Evolutionary conservation across 2,329 filamentous ascomycete genomes (phyloP).

Genomic region (Colletotrichum incanum): DNA sequence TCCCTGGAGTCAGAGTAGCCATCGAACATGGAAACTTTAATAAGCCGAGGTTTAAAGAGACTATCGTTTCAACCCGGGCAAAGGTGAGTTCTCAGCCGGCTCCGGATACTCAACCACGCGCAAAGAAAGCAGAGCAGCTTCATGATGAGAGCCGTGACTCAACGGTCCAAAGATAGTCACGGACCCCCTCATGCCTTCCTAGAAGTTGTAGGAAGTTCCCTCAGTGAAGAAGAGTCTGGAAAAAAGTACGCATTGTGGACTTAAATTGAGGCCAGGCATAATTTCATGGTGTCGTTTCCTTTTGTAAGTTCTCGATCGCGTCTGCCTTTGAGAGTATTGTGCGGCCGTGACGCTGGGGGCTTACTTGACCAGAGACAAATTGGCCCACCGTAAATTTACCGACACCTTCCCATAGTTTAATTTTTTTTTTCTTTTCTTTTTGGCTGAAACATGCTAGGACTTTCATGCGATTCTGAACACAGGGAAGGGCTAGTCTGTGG

Average conservation of each 20-base stretch:
- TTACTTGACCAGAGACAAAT: conserved; percentile 75
- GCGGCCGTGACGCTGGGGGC: conserved; percentile 79
- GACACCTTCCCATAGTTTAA: no score
- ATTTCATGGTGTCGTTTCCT: conserved; percentile 67
- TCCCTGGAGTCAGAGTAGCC: conserved; percentile 47
- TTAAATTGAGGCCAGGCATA: conserved; percentile 54
- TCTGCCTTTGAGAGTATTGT: conserved; percentile 58
- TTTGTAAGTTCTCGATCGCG: conserved; percentile 70
- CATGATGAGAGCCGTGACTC: conserved; percentile 63
- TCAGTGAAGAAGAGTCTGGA: conserved; percentile 56
- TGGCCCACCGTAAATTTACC: conserved; percentile 73
- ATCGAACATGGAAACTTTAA: conserved; percentile 43
- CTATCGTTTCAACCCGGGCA: conserved; percentile 46
- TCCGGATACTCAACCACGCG: conserved; percentile 40
- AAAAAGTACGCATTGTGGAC: conserved; percentile 70
- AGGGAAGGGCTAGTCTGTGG: conserved; percentile 75
- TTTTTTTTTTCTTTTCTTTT: no score
- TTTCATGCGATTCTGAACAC: conserved; percentile 80
- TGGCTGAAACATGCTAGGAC: conserved; percentile 58
- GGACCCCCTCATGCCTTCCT: conserved; percentile 62
- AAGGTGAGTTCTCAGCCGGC: conserved; percentile 50
- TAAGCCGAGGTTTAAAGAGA: conserved; percentile 43
- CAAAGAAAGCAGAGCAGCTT: conserved; percentile 55
- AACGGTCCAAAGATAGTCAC: conserved; percentile 66
- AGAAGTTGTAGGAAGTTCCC: conserved; percentile 53